Evolutionary conservation across 2,329 filamentous ascomycete genomes (phyloP).

Genomic region (Simplicillium sp.): DNA sequence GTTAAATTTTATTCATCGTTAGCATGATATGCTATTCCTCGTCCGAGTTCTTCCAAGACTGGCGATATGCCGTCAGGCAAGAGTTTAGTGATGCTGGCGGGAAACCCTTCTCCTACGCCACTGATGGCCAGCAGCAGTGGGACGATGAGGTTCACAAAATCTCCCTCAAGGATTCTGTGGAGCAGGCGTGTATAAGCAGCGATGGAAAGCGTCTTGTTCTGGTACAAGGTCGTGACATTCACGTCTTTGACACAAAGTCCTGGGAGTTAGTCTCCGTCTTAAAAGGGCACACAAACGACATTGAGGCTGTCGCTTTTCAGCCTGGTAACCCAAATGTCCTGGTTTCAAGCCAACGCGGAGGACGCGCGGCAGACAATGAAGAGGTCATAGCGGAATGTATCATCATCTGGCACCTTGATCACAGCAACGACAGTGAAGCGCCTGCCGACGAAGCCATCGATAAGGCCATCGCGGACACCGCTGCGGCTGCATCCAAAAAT

Average conservation of each 20-base stretch:
- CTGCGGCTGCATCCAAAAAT: too few species aligned
- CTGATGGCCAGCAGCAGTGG: constrained; percentile 3
- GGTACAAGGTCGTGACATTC: neutral
- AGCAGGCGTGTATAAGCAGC: constrained; percentile 2
- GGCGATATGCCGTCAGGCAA: constrained; percentile 5
- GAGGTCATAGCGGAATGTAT: too few species aligned
- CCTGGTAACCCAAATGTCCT: constrained; percentile 4
- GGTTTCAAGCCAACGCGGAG: neutral
- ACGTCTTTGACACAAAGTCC: constrained; percentile 1
- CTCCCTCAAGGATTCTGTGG: neutral
- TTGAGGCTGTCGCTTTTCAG: constrained; percentile 1
- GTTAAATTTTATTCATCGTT: too few species aligned
- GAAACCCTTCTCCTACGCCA: constrained; percentile 4
- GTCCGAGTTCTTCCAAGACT: constrained; percentile 3
- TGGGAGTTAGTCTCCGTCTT: neutral
- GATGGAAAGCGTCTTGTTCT: constrained; percentile 3
- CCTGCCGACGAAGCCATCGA: too few species aligned
- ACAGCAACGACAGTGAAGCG: too few species aligned
- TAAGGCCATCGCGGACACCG: too few species aligned
- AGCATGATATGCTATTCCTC: constrained; percentile 1
- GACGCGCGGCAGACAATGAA: too few species aligned
- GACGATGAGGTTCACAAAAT: constrained; percentile 4
- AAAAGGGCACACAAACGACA: neutral
- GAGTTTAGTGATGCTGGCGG: constrained; percentile 3
- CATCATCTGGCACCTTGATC: too few species aligned